Evolutionary conservation across 176 grass and related monocot genomes (phyloP), one percentile per base, ranked within the genome.

Genomic region (Eremochloa ophiuroides): DNA sequence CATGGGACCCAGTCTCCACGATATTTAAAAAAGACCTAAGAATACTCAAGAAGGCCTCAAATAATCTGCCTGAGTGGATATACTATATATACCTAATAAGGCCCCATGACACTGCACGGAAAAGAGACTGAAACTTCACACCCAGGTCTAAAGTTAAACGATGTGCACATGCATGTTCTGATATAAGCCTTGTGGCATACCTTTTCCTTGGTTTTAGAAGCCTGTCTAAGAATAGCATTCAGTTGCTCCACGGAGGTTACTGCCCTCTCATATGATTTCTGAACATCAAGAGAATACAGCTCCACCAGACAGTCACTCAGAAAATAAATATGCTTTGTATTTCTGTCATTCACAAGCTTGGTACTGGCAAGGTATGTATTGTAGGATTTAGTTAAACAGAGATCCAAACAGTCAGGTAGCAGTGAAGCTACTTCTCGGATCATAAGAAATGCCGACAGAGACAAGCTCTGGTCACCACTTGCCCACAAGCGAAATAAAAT

Each of bases 401-500:
- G 50, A 78, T 91, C 91, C 76, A 93, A 64, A 81, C 82, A 91
- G 34, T 95, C 90, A 38, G 96, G 84, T 80, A 86, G 83, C 61
- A 91, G 51, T 40, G 79, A 86, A 80, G 75, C 75, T 88, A 95
- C 64, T 81, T 95, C 93, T 65, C 85, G 76, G 30, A 98, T 88
- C 65, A 95, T 70, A 62, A 91, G 70, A 85, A 93, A 95, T 64
- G 96, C 85, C 38, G 90, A 87, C 41, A 80, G 75, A 73, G 86
- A 95, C 64, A 98, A 88, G 63, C 61, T 75, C 72, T 89, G 84
- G 66, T 93, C 93, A 61, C 88, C 93, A 78, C 86, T 95, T 63
- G 90, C 90, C 96, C 96, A 98, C 37, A 98, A 89, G 82, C 75
- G 88, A 84, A 95, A 44, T 58, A 90, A 86, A 66, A 93, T 89